Evolutionary conservation across 768 basidiomycete species (phyloP), one percentile per base, ranked within the genome.

Genomic region (Nevesoporus exiguus): DNA sequence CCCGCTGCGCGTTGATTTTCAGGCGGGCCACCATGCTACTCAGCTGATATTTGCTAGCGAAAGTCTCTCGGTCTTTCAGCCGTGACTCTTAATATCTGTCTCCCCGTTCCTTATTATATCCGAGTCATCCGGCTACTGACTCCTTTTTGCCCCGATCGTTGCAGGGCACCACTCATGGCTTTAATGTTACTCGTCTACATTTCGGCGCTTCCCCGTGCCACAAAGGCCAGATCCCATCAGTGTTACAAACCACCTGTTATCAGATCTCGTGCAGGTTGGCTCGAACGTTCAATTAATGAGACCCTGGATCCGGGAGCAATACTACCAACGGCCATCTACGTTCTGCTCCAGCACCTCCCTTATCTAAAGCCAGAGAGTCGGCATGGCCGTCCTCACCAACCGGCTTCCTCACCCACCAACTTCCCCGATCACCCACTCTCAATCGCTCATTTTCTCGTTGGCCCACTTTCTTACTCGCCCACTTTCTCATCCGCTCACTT

Each of bases 321-420:
- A 7, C 27, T n/a, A 29, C 15, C 27, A 5, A 10, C n/a, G 7
- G n/a, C 7, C 17, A 0, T 11, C n/a, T 36, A 42, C 47, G 47
- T 43, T 48, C 40, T 24, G 8, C 7, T 43, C 31, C 22, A 0
- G 19, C 24, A 22, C 29, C 15, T n/a, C 6, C 24, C 13, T 5
- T 47, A 47, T 53, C n/a, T 47, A 46, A 52, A 46, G 17, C 25
- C 7, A 13, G 11, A 15, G 8, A 21, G 21, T 3, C 17, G 25
- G 14, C 14, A 31, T 39, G 29, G 22, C 15, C 36, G n/a, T 24
- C 31, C n/a, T 42, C 40, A 52, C 31, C 17, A 29, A 36, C 47
- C 61, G 30, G 13, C 7, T 15, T 55, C 66, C 10, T 46, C 33
- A n/a, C n/a, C n/a, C n/a, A n/a, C n/a, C n/a, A n/a, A n/a, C n/a